A percentile compares a stretch with the other conserved stretches of the same genome.
These are phyloP conservation scores for Neospora caninum DNA, from an alignment of 169 alveolate species.

Conservation along the genomic window DNA sequence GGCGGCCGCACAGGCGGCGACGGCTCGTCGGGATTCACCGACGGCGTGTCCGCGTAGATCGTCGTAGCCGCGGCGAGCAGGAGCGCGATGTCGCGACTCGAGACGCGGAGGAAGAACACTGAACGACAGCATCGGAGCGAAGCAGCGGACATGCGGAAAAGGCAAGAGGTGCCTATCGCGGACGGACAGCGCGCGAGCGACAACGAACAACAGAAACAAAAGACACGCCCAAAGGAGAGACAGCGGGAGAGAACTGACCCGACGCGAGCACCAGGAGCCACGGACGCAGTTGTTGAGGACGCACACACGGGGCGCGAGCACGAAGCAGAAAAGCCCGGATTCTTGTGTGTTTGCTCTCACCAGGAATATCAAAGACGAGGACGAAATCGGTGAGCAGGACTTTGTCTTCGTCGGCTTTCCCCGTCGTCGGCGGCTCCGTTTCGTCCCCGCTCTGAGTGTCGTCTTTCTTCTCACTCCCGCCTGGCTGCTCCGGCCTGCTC, in stretches of 20 bases:
- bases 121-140: background rate
- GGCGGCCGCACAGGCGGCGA: conserved; percentile 54
- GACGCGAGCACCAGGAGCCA: no score
- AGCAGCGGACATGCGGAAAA: background rate
- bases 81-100: conserved; percentile 66
- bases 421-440: background rate
- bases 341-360: background rate
- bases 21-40: conserved; percentile 66
- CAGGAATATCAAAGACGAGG: conserved; percentile 1
- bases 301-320: no score
- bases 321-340: background rate
- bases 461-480: background rate
- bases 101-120: conserved; percentile 63
- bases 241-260: no score
- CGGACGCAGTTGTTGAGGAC: no score
- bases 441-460: background rate
- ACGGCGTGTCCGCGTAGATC: conserved; percentile 58
- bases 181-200: no score
- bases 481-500: background rate
- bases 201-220: no score
- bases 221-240: no score
- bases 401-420: background rate
- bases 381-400: background rate
- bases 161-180: no score
- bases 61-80: conserved; percentile 63